Conservation (phyloP, 1,284 basidiomycete species). For the Neotropicomus parvogracilis region DNA sequence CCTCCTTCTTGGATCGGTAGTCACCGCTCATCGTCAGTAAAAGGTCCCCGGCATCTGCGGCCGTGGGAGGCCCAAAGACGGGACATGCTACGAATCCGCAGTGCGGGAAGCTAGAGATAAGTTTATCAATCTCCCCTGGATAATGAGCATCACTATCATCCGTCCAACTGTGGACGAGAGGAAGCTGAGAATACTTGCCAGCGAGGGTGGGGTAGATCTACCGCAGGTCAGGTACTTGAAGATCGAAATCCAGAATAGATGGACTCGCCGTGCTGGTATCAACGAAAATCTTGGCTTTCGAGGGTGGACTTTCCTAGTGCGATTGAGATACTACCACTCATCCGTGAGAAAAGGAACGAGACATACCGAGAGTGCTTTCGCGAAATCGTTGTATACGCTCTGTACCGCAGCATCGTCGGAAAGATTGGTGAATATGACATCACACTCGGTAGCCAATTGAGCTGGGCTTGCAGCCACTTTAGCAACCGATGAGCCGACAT, state of each 20-base stretch:
- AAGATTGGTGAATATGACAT: conserved; percentile 79
- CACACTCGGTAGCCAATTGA: conserved; percentile 63
- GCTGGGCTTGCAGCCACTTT: conserved; percentile 50
- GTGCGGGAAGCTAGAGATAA: conserved; percentile 60
- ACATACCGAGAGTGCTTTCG: conserved; percentile 48
- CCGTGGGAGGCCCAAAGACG: conserved; percentile 72
- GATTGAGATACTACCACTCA: conserved; percentile 6
- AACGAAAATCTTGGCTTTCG: conserved; percentile 69
- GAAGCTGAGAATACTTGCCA: conserved; percentile 38
- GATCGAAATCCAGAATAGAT: neutral
- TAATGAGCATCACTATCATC: neutral
- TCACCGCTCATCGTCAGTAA: conserved; percentile 81
- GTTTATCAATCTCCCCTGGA: conserved; percentile 66
- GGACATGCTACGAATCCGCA: conserved; percentile 74
- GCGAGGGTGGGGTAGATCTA: conserved; percentile 71
- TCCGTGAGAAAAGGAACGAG: conserved; percentile 1
- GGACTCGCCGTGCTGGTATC: conserved; percentile 74
- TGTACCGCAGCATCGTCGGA: conserved; percentile 72
- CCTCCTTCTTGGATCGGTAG: conserved; percentile 79
- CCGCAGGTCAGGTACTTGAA: conserved; percentile 10
- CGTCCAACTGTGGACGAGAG: neutral
- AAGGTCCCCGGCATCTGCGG: conserved; percentile 68
- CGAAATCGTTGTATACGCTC: conserved; percentile 63
- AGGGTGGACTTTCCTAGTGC: conserved; percentile 38
- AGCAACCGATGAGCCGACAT: conserved; percentile 48